Conservation (phyloP, 2,329 filamentous ascomycete species). For the Westerdykella sp. region DNA sequence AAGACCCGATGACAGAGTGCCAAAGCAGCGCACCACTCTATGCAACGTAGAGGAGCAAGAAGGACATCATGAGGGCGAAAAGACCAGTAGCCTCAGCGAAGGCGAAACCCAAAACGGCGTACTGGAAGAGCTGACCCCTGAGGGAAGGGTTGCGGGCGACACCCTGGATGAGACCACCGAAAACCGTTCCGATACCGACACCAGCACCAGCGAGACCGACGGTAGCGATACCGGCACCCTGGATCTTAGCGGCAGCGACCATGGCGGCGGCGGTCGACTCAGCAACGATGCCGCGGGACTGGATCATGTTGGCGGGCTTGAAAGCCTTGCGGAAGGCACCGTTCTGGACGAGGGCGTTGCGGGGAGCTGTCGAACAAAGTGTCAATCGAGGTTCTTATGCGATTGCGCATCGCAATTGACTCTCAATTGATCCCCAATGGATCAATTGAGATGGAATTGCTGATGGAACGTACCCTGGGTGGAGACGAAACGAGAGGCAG, state of each 20-base stretch:
- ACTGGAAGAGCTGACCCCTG: conserved; percentile 91
- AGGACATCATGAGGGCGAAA: conserved; percentile 50
- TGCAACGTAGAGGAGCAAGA: conserved; percentile 40
- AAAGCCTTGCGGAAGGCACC: conserved; percentile 35
- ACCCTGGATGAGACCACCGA: conserved; percentile 81
- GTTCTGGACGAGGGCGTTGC: conserved; percentile 35
- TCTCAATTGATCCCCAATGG: conserved; percentile 10
- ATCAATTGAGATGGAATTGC: conserved; percentile 2
- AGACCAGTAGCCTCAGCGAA: conserved; percentile 85
- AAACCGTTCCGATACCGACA: conserved; percentile 94
- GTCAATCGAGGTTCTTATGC: conserved; percentile 22
- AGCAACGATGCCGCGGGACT: conserved; percentile 39
- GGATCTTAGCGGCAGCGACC: conserved; percentile 40
- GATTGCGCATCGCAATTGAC: neutral
- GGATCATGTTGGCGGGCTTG: conserved; percentile 38
- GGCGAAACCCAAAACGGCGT: conserved; percentile 92
- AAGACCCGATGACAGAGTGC: conserved; percentile 30
- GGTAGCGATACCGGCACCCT: conserved; percentile 55
- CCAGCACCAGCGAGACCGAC: conserved; percentile 88
- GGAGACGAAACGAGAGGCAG: conserved; percentile 27
- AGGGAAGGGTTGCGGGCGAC: conserved; percentile 92
- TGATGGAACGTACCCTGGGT: conserved; percentile 27
- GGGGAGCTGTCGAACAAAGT: conserved; percentile 25
- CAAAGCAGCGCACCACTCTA: conserved; percentile 34
- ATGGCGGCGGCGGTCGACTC: conserved; percentile 40